A percentile compares a stretch with the other conserved stretches of the same genome.
These are phyloP conservation scores for Cornus suecica DNA, from an alignment of 148 eudicot genomes.

Conservation along the genomic window DNA sequence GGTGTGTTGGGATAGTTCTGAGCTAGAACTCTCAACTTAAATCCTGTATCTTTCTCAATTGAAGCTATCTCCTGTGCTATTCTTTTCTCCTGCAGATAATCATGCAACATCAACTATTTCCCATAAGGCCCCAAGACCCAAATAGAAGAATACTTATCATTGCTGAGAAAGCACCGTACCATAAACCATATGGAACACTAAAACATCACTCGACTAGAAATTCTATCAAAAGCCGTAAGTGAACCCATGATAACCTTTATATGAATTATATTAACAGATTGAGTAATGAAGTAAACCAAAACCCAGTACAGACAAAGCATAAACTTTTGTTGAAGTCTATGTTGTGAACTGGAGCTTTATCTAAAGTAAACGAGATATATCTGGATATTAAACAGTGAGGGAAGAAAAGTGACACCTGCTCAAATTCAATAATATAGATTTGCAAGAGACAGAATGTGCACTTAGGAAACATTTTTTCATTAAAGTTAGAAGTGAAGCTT, in stretches of 20 bases:
- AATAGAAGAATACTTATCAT: not conserved
- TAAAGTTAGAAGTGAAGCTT: not conserved
- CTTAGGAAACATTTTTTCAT: not conserved
- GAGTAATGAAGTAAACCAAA: not conserved
- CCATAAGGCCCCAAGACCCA: not conserved
- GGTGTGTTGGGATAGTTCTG: conserved; percentile 98
- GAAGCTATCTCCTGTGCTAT: conserved; percentile 63
- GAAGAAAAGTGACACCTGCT: not conserved
- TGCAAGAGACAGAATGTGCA: not conserved
- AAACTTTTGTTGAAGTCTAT: not conserved
- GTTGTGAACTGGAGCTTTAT: not conserved
- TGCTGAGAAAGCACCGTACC: not conserved
- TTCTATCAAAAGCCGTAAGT: not conserved
- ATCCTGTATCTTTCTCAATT: conserved; percentile 86
- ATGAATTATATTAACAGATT: not conserved
- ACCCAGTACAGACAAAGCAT: not conserved
- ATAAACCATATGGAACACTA: not conserved
- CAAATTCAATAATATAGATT: not conserved
- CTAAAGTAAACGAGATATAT: not conserved
- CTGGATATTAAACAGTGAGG: not conserved
- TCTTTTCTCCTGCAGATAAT: conserved; percentile 59
- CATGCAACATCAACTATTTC: not conserved
- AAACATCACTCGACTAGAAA: not conserved
- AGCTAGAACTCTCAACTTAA: conserved; percentile 80
- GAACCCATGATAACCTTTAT: not conserved